Conservation (phyloP, 2,329 filamentous ascomycete genomes). For the Zymoseptoria passerinii region DNA sequence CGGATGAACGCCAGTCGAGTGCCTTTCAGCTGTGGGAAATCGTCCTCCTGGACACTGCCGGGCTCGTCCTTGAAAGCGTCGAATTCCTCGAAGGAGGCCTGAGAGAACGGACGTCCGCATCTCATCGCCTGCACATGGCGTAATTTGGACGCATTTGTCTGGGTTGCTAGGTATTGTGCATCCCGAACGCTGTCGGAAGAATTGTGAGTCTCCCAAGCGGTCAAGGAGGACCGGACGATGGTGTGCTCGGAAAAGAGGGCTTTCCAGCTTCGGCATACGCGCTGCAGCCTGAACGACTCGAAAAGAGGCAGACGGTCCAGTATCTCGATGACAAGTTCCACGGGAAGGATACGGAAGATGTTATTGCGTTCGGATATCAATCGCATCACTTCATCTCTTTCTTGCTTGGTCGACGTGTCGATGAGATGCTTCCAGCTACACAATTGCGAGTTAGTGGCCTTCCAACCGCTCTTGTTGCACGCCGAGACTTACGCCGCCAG, state of each 20-base stretch:
- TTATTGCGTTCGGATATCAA: conserved; percentile 21
- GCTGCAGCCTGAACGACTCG: conserved; percentile 24
- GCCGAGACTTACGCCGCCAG: conserved; percentile 1
- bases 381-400: conserved; percentile 2
- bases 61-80: background rate
- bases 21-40: conserved; percentile 6
- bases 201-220: conserved; percentile 6
- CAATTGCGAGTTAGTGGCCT: background rate
- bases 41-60: background rate
- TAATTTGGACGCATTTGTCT: conserved; percentile 1
- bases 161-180: background rate
- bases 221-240: conserved; percentile 4
- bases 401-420: conserved; percentile 5
- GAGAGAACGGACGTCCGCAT: conserved; percentile 10
- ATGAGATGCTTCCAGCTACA: conserved; percentile 12
- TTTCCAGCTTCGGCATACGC: conserved; percentile 30
- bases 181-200: conserved; percentile 6
- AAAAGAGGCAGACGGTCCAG: conserved; percentile 24
- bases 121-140: conserved; percentile 13
- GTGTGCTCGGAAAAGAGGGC: conserved; percentile 21
- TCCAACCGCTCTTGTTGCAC: background rate
- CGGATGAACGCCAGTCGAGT: conserved; percentile 12
- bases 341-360: conserved; percentile 30
- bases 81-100: background rate
- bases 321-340: conserved; percentile 31